Conservation (phyloP, 768 basidiomycete species). For the Kwoniella sp. region DNA sequence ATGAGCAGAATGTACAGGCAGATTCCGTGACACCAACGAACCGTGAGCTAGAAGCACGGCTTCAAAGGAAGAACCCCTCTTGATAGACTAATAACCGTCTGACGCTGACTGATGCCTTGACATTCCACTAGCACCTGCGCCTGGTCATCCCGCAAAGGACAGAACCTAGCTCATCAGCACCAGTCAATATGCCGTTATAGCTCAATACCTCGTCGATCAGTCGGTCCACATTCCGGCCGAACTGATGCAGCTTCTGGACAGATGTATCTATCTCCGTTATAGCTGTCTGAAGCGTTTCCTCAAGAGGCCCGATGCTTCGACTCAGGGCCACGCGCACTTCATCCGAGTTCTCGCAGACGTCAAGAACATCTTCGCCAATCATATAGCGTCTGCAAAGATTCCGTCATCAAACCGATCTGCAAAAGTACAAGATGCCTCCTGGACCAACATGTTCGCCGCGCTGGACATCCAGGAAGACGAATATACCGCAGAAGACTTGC, state of each 20-base stretch:
- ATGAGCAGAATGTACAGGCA: not conserved
- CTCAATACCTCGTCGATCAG: slow-evolving; percentile 7
- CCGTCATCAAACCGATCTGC: not conserved
- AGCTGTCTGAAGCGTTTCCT: slow-evolving; percentile 8
- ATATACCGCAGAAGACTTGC: slow-evolving; percentile 17
- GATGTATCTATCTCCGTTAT: slow-evolving; percentile 22
- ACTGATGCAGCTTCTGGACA: slow-evolving; percentile 15
- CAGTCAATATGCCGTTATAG: slow-evolving; percentile 6
- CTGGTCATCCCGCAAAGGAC: not conserved
- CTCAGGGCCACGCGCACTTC: slow-evolving; percentile 9
- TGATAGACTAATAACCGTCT: too few relatives aligned
- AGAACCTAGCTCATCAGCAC: slow-evolving; percentile 9
- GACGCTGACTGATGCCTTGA: too few relatives aligned
- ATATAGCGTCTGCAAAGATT: not conserved
- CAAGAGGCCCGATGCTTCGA: not conserved
- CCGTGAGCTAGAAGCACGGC: too few relatives aligned
- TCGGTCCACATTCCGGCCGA: slow-evolving; percentile 21
- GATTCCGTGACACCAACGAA: not conserved
- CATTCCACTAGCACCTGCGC: too few relatives aligned
- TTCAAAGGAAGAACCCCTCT: too few relatives aligned
- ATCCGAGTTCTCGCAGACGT: slow-evolving; percentile 14
- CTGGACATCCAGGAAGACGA: slow-evolving; percentile 2
- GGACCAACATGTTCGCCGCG: slow-evolving; percentile 8
- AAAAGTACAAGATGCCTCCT: not conserved
- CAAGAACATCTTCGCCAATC: not conserved